These are phyloP conservation scores for Russula brevipes DNA, from an alignment of 768 basidiomycete genomes.

Conservation along the genomic window DNA sequence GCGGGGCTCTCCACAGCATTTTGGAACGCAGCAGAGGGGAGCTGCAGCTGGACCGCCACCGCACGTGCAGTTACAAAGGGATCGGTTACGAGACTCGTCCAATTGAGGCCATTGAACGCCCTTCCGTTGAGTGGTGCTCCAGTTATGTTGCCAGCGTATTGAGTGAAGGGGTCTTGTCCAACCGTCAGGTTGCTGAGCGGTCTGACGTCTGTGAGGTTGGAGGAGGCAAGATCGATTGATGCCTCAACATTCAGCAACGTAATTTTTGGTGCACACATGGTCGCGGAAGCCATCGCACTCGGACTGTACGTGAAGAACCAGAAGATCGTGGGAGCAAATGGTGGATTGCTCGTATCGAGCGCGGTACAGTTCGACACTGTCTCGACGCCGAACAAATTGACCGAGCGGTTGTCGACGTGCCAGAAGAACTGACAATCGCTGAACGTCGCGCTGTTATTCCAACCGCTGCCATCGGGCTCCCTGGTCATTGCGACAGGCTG, in stretches of 20 bases:
- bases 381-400: too few relatives aligned
- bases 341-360: conserved; percentile 7
- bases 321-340: conserved; percentile 48
- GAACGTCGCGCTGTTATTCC: too few relatives aligned
- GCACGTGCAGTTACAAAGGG: conserved; percentile 37
- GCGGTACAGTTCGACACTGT: too few relatives aligned
- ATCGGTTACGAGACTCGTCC: conserved; percentile 37
- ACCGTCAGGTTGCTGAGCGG: conserved; percentile 37
- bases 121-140: conserved; percentile 23
- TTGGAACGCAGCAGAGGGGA: conserved; percentile 50
- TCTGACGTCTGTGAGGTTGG: conserved; percentile 40
- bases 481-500: too few relatives aligned
- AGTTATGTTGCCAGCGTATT: conserved; percentile 38
- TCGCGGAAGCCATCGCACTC: conserved; percentile 13
- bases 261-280: conserved; percentile 42
- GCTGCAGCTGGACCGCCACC: conserved; percentile 43
- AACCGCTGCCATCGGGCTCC: too few relatives aligned
- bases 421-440: too few relatives aligned
- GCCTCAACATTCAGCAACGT: conserved; percentile 43
- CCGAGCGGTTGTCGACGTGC: too few relatives aligned
- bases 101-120: conserved; percentile 52
- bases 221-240: conserved; percentile 41
- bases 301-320: conserved; percentile 52
- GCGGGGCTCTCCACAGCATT: conserved; percentile 33
- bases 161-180: too few relatives aligned